Conservation (phyloP, 176 grass and related monocot species). For the Rhipidocladum racemiflorum region DNA sequence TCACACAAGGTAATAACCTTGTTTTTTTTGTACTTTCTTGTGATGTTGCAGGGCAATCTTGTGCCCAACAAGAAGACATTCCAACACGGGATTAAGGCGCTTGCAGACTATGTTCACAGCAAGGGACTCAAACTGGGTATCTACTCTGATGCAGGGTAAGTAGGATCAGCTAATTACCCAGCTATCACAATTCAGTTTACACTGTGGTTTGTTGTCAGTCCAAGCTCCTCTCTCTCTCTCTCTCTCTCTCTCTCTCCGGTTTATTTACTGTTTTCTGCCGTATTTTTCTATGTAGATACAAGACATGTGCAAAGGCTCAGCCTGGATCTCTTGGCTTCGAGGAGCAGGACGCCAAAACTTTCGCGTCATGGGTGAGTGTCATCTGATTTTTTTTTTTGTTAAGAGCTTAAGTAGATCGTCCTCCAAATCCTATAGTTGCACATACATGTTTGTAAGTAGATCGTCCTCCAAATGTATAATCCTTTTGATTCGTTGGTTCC, state of each 20-base stretch:
- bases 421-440: not conserved
- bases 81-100: conserved; percentile 71
- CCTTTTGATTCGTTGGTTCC: not conserved
- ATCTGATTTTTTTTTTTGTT: not conserved
- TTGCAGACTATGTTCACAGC: conserved; percentile 80
- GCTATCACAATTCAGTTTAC: not conserved
- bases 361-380: conserved; percentile 75
- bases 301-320: conserved; percentile 69
- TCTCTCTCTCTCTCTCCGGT: not conserved
- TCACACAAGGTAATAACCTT: not conserved
- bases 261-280: not conserved
- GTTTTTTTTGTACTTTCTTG: not conserved
- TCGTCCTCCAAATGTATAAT: not conserved
- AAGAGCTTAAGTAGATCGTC: not conserved
- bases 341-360: conserved; percentile 72
- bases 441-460: not conserved
- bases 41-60: conserved; percentile 45
- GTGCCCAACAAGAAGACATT: conserved; percentile 63
- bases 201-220: no score
- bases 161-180: not conserved
- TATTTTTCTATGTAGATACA: conserved; percentile 23
- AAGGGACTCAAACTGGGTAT: conserved; percentile 94
- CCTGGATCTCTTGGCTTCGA: conserved; percentile 78
- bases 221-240: not conserved
- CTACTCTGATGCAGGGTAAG: conserved; percentile 90